Percentiles rank a stretch among this genome's conserved stretches.
Evolutionary conservation across 2,329 filamentous ascomycete species (phyloP).

Genomic region (Colletotrichum gigasporum): DNA sequence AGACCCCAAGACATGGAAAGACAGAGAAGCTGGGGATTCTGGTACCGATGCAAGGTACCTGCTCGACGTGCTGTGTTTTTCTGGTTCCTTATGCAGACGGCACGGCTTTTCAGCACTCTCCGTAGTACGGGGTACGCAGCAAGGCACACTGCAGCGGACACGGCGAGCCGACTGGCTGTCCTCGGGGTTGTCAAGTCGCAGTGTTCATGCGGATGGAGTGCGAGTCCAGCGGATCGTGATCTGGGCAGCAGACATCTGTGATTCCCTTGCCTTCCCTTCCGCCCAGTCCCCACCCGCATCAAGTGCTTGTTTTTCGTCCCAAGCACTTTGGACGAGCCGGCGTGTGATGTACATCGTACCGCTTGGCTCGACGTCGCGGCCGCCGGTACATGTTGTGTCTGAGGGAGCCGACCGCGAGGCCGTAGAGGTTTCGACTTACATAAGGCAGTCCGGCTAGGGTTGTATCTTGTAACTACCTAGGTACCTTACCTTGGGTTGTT

Average conservation of each 20-base stretch:
- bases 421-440: conserved; percentile 28
- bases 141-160: conserved; percentile 15
- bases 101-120: background rate
- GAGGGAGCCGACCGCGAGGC: conserved; percentile 21
- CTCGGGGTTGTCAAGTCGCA: conserved; percentile 6
- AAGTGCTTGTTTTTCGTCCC: conserved; percentile 18
- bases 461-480: background rate
- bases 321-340: conserved; percentile 21
- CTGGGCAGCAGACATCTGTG: background rate
- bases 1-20: background rate
- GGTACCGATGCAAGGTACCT: conserved; percentile 16
- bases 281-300: background rate
- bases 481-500: no score
- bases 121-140: conserved; percentile 19
- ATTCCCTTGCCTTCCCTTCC: background rate
- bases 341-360: conserved; percentile 27
- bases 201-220: conserved; percentile 28
- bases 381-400: conserved; percentile 11
- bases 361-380: conserved; percentile 7
- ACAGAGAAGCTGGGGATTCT: background rate
- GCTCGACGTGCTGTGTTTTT: background rate
- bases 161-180: conserved; percentile 19
- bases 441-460: conserved; percentile 1
- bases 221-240: conserved; percentile 5
- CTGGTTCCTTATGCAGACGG: conserved; percentile 10